Base-by-base conservation (phyloP, 2,329 filamentous ascomycete genomes). In the Cadophora sp. region DNA sequence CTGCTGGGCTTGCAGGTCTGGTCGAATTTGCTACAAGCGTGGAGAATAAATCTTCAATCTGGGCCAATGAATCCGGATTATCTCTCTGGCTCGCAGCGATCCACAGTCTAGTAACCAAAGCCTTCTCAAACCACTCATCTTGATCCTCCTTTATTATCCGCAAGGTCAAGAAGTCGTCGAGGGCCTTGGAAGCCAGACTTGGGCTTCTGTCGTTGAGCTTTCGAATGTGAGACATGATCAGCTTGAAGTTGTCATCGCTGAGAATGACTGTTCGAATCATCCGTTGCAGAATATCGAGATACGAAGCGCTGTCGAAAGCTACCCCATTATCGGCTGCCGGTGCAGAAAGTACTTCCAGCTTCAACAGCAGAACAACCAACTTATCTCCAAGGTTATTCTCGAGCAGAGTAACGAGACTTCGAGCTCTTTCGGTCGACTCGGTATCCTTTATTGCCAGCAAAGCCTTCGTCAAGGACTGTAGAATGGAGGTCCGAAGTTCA, bases 81-180 rank as follows among this genome's bases (percentile, higher is more conserved):
- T 73, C 79, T 64, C 71, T 81, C n/a, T 80, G 82, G 62, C 81
- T 81, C 0, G 86, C 87, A 6, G 83, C 80, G 75, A 93, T 87
- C 84, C 89, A 91, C 5, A 93, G 80, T 3, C 91, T 85, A 6
- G 87, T 88, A 20, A 96, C 82, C 13, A 94, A 77, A 0, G 86
- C 83, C 72, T 87, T 91, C 67, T 94, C 92, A 39, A 93, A 81
- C 88, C 89, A 93, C 3, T 82, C 80, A 1, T 78, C 70, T 4
- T 84, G 83, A 3, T 81, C 81, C 62, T 82, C 79, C 66, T 80
- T 72, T 68, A 87, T 71, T 27, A 94, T 76, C 30, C 86, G 82
- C n/a, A 82, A 77, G 14, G 80, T 77, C 7, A 96, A 81, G 39
- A 97, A 83, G 9, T 89, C 82, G 60, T 91, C 87, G 3, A 96